phyloP scores from a whole-genome alignment of 495 filamentous ascomycete genomes.

The Melanomma pulvis-pyrius region DNA sequence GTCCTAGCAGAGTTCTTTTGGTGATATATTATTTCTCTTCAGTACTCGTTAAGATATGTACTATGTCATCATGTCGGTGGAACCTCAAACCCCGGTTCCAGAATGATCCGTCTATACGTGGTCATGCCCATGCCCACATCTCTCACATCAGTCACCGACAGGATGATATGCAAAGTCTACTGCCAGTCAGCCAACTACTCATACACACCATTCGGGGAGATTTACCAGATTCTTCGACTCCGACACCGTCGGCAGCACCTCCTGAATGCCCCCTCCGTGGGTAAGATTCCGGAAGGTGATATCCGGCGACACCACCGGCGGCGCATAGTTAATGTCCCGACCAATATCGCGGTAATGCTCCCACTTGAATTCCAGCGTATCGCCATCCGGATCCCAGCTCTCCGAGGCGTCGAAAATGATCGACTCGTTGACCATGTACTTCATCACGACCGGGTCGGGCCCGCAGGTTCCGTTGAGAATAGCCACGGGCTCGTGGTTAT shows the following conservation, averaged over 20 bases:
- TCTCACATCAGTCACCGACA: not conserved
- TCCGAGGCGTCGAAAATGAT: not conserved
- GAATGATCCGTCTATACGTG: not conserved
- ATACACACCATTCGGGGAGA: not conserved
- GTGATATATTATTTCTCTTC: no score
- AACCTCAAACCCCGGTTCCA: not conserved
- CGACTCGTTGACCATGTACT: not conserved
- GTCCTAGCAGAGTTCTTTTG: no score
- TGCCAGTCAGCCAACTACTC: not conserved
- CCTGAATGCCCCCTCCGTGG: not conserved
- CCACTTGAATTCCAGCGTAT: not conserved
- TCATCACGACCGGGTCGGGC: not conserved
- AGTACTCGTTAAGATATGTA: no score
- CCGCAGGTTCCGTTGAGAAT: not conserved
- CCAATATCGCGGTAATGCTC: not conserved
- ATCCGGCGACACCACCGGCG: not conserved
- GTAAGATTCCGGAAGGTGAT: not conserved
- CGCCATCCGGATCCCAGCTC: constrained; percentile 1
- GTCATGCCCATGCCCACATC: not conserved
- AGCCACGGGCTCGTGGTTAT: not conserved
- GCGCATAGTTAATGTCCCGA: not conserved
- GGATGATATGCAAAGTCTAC: not conserved
- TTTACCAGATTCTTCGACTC: not conserved
- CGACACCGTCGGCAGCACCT: not conserved
- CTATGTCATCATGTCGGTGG: no score